These are phyloP conservation scores for Chenopodium album DNA, from an alignment of 148 eudicot genomes.

Conservation along the genomic window DNA sequence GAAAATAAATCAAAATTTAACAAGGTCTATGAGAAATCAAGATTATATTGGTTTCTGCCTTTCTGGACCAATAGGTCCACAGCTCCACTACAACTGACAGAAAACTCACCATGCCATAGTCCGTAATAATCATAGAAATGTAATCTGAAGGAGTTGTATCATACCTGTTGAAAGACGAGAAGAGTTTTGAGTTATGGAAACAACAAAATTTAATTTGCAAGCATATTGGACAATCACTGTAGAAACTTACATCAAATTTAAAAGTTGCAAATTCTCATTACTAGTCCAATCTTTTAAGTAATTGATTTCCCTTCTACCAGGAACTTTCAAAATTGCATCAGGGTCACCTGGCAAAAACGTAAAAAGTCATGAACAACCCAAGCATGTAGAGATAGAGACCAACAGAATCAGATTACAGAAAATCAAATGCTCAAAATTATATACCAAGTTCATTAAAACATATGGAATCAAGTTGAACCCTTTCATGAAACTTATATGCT, in stretches of 20 bases:
- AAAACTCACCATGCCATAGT: slow-evolving; percentile 91
- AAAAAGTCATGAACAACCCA: neutral
- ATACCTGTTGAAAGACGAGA: slow-evolving; percentile 46
- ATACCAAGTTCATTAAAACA: slow-evolving; percentile 98
- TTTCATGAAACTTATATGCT: slow-evolving; percentile 96
- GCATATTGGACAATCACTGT: neutral
- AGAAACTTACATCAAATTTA: slow-evolving; percentile 74
- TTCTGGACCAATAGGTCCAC: too few species aligned
- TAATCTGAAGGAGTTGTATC: slow-evolving; percentile 96
- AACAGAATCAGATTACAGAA: neutral
- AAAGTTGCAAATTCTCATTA: slow-evolving; percentile 72
- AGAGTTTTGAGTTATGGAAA: neutral
- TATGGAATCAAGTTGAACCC: slow-evolving; percentile 98
- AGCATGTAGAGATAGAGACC: neutral
- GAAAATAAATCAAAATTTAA: too few species aligned
- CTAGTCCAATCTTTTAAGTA: slow-evolving; percentile 62
- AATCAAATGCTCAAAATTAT: slow-evolving; percentile 14
- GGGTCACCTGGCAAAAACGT: slow-evolving; percentile 61
- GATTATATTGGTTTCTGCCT: neutral
- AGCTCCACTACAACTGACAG: neutral
- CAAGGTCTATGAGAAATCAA: neutral
- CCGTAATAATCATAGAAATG: slow-evolving; percentile 92
- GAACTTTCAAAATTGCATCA: slow-evolving; percentile 71
- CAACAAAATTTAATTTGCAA: slow-evolving; percentile 7
- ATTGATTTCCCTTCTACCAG: slow-evolving; percentile 68